Percentiles rank a stretch among this genome's conserved stretches.
phyloP scores from a whole-genome alignment of 441 rosid species.

The Croton setiger region DNA sequence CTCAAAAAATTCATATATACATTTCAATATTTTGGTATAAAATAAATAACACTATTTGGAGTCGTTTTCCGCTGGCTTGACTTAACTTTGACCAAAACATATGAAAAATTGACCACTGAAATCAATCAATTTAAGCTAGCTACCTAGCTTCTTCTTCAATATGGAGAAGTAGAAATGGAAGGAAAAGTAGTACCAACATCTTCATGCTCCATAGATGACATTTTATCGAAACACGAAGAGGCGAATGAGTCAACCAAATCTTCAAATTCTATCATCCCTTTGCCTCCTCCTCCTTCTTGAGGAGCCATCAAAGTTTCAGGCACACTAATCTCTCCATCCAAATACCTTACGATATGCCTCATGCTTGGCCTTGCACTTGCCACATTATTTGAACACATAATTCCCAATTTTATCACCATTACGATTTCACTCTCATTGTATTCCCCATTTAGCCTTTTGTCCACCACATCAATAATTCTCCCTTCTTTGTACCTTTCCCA shows the following conservation, averaged over 20 bases:
- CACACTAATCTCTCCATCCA: conserved; percentile 53
- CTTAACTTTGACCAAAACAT: not conserved
- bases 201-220: conserved; percentile 16
- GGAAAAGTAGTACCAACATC: conserved; percentile 3
- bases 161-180: conserved; percentile 15
- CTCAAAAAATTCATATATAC: no score
- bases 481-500: conserved; percentile 47
- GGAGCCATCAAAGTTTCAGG: conserved; percentile 31
- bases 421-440: conserved; percentile 41
- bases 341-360: conserved; percentile 58
- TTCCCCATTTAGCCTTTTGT: conserved; percentile 39
- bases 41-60: no score
- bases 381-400: conserved; percentile 60
- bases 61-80: no score
- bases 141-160: conserved; percentile 10
- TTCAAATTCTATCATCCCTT: not conserved
- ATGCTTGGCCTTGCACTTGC: conserved; percentile 57
- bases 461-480: conserved; percentile 42
- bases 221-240: conserved; percentile 18
- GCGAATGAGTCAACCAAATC: conserved; percentile 10
- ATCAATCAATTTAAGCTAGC: not conserved
- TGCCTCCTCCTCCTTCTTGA: not conserved
- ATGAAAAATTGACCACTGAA: not conserved
- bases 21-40: no score
- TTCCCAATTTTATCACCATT: conserved; percentile 58